These are phyloP conservation scores for Apocynum venetum DNA, from an alignment of 257 asterid species.

Conservation along the genomic window DNA sequence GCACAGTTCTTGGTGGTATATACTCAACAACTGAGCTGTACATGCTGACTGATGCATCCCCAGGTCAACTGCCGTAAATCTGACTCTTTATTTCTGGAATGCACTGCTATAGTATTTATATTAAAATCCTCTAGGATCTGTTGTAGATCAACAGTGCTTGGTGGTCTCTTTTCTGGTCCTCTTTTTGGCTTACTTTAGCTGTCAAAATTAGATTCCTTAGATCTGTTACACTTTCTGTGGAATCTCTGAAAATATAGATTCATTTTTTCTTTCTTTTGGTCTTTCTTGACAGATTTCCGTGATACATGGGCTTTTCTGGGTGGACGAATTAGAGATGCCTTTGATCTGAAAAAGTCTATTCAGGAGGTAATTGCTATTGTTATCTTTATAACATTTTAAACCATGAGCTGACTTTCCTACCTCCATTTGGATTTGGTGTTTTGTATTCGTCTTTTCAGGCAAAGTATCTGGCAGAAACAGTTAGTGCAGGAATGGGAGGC, in stretches of 20 bases:
- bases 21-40: slow-evolving; percentile 80
- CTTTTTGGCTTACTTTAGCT: not conserved
- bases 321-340: slow-evolving; percentile 71
- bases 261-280: not conserved
- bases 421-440: slow-evolving; percentile 10
- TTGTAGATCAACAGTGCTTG: not conserved
- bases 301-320: slow-evolving; percentile 89
- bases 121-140: not conserved
- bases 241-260: not conserved
- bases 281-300: slow-evolving; percentile 51
- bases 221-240: not conserved
- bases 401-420: not conserved
- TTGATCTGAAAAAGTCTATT: slow-evolving; percentile 70
- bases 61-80: slow-evolving; percentile 42
- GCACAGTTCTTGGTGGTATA: slow-evolving; percentile 83
- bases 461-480: slow-evolving; percentile 75
- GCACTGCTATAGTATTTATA: not conserved
- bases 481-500: slow-evolving; percentile 88
- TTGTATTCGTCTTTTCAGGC: slow-evolving; percentile 46
- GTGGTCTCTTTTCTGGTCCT: not conserved
- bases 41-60: slow-evolving; percentile 88
- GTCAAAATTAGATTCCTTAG: not conserved
- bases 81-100: not conserved
- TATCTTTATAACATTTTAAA: not conserved
- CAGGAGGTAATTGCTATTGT: slow-evolving; percentile 58